Conservation (phyloP, 164 flowering plant species). For the Cinnamomum chago region DNA sequence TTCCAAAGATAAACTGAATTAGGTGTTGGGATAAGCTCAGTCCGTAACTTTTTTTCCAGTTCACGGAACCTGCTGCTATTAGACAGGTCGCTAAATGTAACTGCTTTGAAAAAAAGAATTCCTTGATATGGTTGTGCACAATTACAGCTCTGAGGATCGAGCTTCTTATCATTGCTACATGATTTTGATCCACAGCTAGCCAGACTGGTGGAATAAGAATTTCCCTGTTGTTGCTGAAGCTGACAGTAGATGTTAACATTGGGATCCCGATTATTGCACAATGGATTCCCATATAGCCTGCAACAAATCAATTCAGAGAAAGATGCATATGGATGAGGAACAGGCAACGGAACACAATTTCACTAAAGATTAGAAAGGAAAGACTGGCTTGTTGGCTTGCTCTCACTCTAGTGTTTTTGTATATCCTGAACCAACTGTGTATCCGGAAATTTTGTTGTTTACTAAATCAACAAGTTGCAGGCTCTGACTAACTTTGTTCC, state of each 20-base stretch:
- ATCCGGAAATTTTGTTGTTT: constrained; percentile 55
- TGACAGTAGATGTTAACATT: constrained; percentile 48
- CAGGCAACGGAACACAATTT: not conserved
- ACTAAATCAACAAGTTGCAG: constrained; percentile 71
- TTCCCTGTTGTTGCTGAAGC: constrained; percentile 29
- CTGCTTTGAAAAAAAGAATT: constrained; percentile 71
- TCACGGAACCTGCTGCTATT: constrained; percentile 48
- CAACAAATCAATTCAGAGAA: constrained; percentile 4
- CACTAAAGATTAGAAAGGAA: not conserved
- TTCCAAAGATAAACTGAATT: constrained; percentile 77
- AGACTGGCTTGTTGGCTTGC: not conserved
- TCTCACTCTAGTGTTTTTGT: constrained; percentile 57
- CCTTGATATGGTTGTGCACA: constrained; percentile 86
- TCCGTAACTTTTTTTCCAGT: constrained; percentile 77
- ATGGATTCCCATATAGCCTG: constrained; percentile 80
- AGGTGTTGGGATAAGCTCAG: constrained; percentile 51
- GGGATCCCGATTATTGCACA: constrained; percentile 32
- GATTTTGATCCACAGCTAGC: constrained; percentile 53
- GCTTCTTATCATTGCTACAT: constrained; percentile 48
- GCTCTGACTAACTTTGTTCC: constrained; percentile 40
- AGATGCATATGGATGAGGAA: not conserved
- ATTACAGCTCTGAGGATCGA: constrained; percentile 77
- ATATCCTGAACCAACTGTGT: constrained; percentile 44
- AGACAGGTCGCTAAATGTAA: constrained; percentile 65
- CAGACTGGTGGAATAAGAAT: constrained; percentile 60